Evolutionary conservation across 768 basidiomycete genomes (phyloP), one percentile per base, ranked within the genome.

Genomic region (Rhodotorula paludigena): DNA sequence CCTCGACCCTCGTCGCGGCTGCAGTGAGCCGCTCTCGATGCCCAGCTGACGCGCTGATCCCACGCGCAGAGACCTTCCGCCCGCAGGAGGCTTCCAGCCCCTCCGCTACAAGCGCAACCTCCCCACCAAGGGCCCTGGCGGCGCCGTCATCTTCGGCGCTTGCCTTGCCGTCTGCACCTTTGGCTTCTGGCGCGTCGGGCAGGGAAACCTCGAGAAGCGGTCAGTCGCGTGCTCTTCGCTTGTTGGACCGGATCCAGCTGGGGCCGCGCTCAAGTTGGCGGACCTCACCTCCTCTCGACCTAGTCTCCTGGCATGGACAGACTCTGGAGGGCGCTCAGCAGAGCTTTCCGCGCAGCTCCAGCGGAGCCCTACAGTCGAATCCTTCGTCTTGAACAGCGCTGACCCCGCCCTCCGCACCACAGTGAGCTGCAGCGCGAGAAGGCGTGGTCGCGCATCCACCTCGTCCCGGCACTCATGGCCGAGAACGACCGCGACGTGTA

Each of bases 21-120:
- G n/a, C n/a, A n/a, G n/a, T n/a, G n/a, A n/a, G n/a, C n/a, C n/a
- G n/a, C n/a, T n/a, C n/a, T n/a, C n/a, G n/a, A n/a, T n/a, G n/a
- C n/a, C n/a, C n/a, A n/a, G 32, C 33, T 58, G 30, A 7, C 36
- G 35, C 25, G 10, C 23, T 36, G 4, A 3, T 1, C 20, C 45
- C 35, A 20, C 32, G 0, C 60, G 18, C 64, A 96, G 93, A 80
- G 94, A 99, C 77, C 88, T 99, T 86, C 94, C 94, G 74, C 94
- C 94, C 48, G 74, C 86, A 52, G 92, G 92, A 69, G 94, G 94
- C 4, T 99, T 94, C 80, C 92, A 90, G 77, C 81, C 87, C 36
- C 80, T 99, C 80, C 87, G 87, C 79, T 99, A 97, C 84, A 93
- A 92, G 80, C 89, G 94, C 73, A 94, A 93, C 80, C 85, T 98